Evolutionary conservation across 2,329 filamentous ascomycete genomes (phyloP).

Genomic region (Cladophialophora immunda): DNA sequence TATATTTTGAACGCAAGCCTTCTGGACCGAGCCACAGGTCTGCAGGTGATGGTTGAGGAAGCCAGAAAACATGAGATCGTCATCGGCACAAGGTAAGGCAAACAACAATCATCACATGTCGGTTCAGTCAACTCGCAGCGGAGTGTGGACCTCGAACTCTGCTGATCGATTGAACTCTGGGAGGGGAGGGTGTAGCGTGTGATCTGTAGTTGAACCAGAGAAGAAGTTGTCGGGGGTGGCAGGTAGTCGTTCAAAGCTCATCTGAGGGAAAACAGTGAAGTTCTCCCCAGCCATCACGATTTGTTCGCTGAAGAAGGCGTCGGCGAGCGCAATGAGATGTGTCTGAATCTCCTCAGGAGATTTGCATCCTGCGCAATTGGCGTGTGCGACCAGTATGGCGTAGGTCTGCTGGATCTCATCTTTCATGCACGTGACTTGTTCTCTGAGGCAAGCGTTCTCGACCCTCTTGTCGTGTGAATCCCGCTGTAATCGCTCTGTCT

Average conservation of each 20-base stretch:
- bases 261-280: conserved; percentile 29
- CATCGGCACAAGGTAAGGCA: too few relatives aligned
- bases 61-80: too few relatives aligned
- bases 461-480: conserved; percentile 41
- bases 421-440: conserved; percentile 42
- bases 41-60: too few relatives aligned
- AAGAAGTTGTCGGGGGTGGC: conserved; percentile 34
- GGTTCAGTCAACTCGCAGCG: conserved; percentile 39
- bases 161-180: conserved; percentile 40
- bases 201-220: conserved; percentile 12
- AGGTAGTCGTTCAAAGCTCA: conserved; percentile 30
- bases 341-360: conserved; percentile 40
- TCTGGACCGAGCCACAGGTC: too few relatives aligned
- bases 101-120: too few relatives aligned
- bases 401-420: conserved; percentile 42
- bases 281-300: conserved; percentile 22
- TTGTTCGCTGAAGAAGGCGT: conserved; percentile 38
- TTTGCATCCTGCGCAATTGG: conserved; percentile 41
- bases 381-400: conserved; percentile 39
- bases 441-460: conserved; percentile 41
- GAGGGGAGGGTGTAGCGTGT: conserved; percentile 38
- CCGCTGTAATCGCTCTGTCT: conserved; percentile 40
- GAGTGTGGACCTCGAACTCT: conserved; percentile 41
- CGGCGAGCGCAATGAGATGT: conserved; percentile 38
- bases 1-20: too few relatives aligned